These are phyloP conservation scores for Murraya paniculata DNA, from an alignment of 345 rosid species.

Conservation along the genomic window DNA sequence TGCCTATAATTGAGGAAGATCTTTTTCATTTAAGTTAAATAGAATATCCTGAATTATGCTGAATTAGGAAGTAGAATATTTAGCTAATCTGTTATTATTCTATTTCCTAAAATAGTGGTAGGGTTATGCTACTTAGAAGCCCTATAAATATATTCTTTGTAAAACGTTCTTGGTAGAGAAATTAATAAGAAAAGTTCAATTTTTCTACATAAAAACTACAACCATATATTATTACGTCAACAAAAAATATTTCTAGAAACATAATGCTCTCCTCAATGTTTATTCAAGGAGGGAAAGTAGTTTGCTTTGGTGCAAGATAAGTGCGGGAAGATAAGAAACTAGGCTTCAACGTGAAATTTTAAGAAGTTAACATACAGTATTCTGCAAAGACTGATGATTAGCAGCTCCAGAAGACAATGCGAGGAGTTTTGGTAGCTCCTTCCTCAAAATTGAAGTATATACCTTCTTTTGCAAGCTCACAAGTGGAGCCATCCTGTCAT, in stretches of 20 bases:
- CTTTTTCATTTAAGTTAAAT: no score
- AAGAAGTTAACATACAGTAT: conserved; percentile 51
- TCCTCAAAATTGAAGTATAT: conserved; percentile 75
- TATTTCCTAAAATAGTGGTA: no score
- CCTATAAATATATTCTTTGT: no score
- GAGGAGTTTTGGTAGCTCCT: conserved; percentile 82
- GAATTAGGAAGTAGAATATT: no score
- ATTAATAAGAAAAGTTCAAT: no score
- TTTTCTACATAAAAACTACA: no score
- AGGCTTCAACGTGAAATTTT: conserved; percentile 4
- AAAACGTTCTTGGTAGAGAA: no score
- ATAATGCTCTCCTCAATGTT: not conserved
- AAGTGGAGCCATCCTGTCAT: conserved; percentile 72
- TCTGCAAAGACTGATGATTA: conserved; percentile 72
- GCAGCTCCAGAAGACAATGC: conserved; percentile 62
- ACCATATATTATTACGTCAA: not conserved
- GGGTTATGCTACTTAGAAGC: no score
- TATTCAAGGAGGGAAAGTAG: not conserved
- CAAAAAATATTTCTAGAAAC: not conserved
- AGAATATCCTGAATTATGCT: no score
- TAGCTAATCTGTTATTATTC: no score
- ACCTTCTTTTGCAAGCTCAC: conserved; percentile 74
- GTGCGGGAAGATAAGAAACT: not conserved
- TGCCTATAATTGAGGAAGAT: no score
- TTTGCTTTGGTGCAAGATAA: not conserved